Conservation (phyloP, 2,329 filamentous ascomycete species). For the Ascochyta fabae region DNA sequence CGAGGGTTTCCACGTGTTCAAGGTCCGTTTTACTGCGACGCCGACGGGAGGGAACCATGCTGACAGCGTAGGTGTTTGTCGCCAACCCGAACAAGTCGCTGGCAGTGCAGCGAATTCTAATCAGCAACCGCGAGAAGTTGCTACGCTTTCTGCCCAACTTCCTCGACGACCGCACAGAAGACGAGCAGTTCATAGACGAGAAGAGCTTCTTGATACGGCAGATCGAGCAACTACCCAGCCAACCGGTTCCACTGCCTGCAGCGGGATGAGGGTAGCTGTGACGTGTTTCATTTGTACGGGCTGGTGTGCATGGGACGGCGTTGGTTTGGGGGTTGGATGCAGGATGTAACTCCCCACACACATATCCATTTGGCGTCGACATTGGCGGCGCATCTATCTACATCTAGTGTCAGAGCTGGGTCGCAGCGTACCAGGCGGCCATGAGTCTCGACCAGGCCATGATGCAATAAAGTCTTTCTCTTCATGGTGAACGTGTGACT, state of each 20-base stretch:
- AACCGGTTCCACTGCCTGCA: constrained; percentile 35
- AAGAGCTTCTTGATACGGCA: constrained; percentile 96
- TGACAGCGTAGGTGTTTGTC: constrained; percentile 76
- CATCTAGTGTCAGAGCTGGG: constrained; percentile 4
- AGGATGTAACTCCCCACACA: neutral
- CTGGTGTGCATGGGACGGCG: constrained; percentile 23
- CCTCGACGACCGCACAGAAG: constrained; percentile 91
- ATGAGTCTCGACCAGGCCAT: neutral
- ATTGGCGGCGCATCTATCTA: constrained; percentile 11
- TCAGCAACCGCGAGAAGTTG: constrained; percentile 94
- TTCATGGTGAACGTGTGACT: neutral
- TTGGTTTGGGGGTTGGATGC: constrained; percentile 9
- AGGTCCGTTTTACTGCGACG: constrained; percentile 56
- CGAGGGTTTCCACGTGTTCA: constrained; percentile 99
- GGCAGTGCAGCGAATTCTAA: constrained; percentile 90
- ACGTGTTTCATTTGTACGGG: constrained; percentile 3
- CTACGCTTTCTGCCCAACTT: constrained; percentile 89
- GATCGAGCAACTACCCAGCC: constrained; percentile 64
- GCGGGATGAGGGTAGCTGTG: constrained; percentile 18
- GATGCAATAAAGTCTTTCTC: neutral
- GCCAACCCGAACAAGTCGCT: constrained; percentile 98
- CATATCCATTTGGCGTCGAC: constrained; percentile 13
- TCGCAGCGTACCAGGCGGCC: neutral
- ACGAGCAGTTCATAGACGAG: constrained; percentile 98
- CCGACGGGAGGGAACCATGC: neutral